Evolutionary conservation across 2,329 filamentous ascomycete genomes (phyloP).

Genomic region (Arthrobotrys conoides): DNA sequence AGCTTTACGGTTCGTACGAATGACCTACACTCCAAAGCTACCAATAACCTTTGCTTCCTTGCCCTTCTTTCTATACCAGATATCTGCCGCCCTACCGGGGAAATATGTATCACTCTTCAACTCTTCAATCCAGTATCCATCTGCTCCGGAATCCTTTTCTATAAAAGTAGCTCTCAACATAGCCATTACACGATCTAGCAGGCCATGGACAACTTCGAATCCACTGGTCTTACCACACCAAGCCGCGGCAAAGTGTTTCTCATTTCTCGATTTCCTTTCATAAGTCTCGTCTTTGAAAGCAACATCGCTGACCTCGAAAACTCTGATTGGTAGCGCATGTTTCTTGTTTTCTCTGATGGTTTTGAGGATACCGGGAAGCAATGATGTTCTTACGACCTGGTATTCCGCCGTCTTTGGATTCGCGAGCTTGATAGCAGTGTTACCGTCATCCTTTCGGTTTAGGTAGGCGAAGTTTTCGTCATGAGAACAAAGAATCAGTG

Average conservation of each 20-base stretch:
- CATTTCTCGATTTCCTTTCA: slow-evolving; percentile 91
- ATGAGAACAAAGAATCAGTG: slow-evolving; percentile 94
- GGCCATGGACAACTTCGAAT: slow-evolving; percentile 94
- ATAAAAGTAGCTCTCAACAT: slow-evolving; percentile 91
- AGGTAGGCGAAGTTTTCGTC: slow-evolving; percentile 98
- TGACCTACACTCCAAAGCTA: slow-evolving; percentile 81
- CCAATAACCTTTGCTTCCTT: slow-evolving; percentile 85
- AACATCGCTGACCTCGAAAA: slow-evolving; percentile 92
- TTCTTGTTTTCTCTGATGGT: slow-evolving; percentile 94
- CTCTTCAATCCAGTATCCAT: slow-evolving; percentile 95
- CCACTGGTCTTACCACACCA: slow-evolving; percentile 95
- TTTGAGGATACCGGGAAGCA: slow-evolving; percentile 90
- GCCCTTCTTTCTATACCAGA: slow-evolving; percentile 78
- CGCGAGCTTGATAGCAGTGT: slow-evolving; percentile 84
- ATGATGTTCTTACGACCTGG: slow-evolving; percentile 88
- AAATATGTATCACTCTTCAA: slow-evolving; percentile 81
- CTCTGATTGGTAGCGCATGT: slow-evolving; percentile 87
- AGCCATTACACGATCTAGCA: slow-evolving; percentile 89
- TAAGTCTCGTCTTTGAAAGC: slow-evolving; percentile 86
- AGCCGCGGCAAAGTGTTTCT: slow-evolving; percentile 94
- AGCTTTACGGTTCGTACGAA: not conserved
- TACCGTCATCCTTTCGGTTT: slow-evolving; percentile 88
- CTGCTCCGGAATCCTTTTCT: slow-evolving; percentile 71
- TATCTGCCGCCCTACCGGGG: slow-evolving; percentile 85
- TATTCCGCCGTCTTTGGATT: slow-evolving; percentile 96